These are phyloP conservation scores for Adansonia rubrostipa DNA, from an alignment of 441 rosid genomes.

Conservation along the genomic window DNA sequence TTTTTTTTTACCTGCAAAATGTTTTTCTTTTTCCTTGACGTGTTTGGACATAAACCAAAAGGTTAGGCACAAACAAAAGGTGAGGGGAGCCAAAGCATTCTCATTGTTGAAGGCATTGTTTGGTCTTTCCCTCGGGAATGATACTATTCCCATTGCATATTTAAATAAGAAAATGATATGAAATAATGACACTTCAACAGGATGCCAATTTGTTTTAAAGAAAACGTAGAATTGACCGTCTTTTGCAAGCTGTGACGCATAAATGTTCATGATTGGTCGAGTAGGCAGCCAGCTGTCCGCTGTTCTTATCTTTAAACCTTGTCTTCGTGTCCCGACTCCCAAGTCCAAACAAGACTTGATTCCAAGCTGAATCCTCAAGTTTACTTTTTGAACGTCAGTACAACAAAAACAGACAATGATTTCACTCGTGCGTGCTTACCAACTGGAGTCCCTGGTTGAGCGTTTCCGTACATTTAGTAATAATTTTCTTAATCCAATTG, in stretches of 20 bases:
- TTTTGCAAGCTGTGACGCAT: slow-evolving; percentile 16
- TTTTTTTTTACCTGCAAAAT: too few species aligned
- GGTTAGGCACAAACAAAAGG: background rate
- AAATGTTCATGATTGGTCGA: background rate
- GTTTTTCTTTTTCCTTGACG: background rate
- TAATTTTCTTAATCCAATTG: background rate
- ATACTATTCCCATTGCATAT: background rate
- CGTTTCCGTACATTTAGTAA: background rate
- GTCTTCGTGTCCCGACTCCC: background rate
- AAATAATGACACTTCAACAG: background rate
- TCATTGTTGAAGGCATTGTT: background rate
- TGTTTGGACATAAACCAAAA: background rate
- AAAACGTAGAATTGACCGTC: background rate
- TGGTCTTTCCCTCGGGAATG: background rate
- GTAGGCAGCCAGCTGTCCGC: slow-evolving; percentile 6
- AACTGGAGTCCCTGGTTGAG: background rate
- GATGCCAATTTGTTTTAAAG: background rate
- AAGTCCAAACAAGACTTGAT: background rate
- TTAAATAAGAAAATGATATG: background rate
- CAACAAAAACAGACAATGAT: slow-evolving; percentile 4
- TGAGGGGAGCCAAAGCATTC: background rate
- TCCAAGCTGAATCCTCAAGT: background rate
- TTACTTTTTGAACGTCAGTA: background rate
- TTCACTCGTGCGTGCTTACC: background rate
- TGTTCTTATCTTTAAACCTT: background rate